Conservation (phyloP, 257 asterid genomes). For the Ballota nigra region DNA sequence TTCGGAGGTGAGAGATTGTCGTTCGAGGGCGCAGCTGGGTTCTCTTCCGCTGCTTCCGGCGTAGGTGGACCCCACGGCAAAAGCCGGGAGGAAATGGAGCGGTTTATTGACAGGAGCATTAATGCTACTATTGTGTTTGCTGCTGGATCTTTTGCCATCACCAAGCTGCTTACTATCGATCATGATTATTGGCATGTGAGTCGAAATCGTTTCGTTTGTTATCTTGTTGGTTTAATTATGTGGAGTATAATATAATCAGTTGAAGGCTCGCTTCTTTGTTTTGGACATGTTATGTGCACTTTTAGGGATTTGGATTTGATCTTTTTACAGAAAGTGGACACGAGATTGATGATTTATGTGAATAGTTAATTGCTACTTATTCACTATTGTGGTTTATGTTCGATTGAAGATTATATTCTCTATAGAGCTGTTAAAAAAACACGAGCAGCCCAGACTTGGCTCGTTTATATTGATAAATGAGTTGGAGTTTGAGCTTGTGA, state of each 20-base stretch:
- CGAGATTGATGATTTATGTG: not conserved
- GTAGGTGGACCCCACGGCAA: constrained; percentile 40
- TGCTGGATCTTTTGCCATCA: constrained; percentile 77
- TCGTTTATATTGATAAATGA: too few relatives aligned
- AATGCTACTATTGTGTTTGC: constrained; percentile 78
- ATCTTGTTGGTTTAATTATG: not conserved
- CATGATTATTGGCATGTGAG: constrained; percentile 87
- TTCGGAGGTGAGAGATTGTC: constrained; percentile 61
- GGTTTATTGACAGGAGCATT: constrained; percentile 56
- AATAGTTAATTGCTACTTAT: not conserved
- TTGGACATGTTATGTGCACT: not conserved
- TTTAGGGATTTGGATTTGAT: not conserved
- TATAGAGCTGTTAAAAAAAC: too few relatives aligned
- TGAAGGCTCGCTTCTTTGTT: not conserved
- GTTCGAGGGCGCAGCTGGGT: constrained; percentile 57
- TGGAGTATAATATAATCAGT: too few relatives aligned
- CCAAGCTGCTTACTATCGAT: constrained; percentile 76
- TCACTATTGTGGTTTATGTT: not conserved
- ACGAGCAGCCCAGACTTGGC: too few relatives aligned
- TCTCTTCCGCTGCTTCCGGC: constrained; percentile 45
- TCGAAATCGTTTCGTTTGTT: not conserved
- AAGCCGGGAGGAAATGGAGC: constrained; percentile 39
- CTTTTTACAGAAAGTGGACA: not conserved
- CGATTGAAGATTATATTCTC: not conserved
- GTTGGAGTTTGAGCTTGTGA: too few relatives aligned